A percentile compares a stretch with the other conserved stretches of the same genome.
Conservation (phyloP, 1,284 basidiomycete genomes). For the Taiwanofungus camphoratus region DNA sequence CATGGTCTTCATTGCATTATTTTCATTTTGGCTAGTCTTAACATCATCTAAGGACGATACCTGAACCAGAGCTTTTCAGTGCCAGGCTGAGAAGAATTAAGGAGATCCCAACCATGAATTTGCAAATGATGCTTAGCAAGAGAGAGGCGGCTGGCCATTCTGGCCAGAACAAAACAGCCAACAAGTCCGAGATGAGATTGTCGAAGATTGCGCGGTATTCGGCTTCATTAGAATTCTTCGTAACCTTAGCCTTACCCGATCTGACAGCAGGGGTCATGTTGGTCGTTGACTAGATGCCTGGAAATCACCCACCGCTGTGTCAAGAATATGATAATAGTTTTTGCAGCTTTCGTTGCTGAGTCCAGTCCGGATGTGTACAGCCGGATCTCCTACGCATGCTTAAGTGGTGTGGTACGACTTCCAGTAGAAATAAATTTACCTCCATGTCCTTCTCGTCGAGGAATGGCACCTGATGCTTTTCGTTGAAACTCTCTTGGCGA, state of each 20-base stretch:
- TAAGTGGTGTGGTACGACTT: not conserved
- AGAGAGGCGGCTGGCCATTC: constrained; percentile 95
- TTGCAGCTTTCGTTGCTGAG: constrained; percentile 77
- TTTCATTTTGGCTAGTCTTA: constrained; percentile 64
- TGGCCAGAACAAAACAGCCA: constrained; percentile 88
- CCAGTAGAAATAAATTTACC: constrained; percentile 30
- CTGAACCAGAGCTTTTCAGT: constrained; percentile 30
- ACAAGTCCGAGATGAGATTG: constrained; percentile 81
- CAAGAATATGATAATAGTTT: constrained; percentile 80
- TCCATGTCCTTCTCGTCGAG: constrained; percentile 64
- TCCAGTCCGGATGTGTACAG: constrained; percentile 67
- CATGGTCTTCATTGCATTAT: constrained; percentile 78
- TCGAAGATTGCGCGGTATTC: constrained; percentile 92
- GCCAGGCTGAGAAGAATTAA: not conserved
- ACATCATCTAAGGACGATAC: constrained; percentile 77
- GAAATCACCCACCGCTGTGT: constrained; percentile 56
- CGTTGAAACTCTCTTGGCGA: constrained; percentile 51
- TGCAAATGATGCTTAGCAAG: constrained; percentile 71
- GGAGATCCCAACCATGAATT: constrained; percentile 65
- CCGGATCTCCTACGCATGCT: constrained; percentile 48
- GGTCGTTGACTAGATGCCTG: not conserved
- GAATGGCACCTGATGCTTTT: constrained; percentile 41
- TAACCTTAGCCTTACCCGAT: constrained; percentile 77
- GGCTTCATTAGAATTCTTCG: constrained; percentile 84
- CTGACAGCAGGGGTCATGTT: constrained; percentile 23